phyloP scores from a whole-genome alignment of 305 asterid genomes.

The Striga hermonthica region DNA sequence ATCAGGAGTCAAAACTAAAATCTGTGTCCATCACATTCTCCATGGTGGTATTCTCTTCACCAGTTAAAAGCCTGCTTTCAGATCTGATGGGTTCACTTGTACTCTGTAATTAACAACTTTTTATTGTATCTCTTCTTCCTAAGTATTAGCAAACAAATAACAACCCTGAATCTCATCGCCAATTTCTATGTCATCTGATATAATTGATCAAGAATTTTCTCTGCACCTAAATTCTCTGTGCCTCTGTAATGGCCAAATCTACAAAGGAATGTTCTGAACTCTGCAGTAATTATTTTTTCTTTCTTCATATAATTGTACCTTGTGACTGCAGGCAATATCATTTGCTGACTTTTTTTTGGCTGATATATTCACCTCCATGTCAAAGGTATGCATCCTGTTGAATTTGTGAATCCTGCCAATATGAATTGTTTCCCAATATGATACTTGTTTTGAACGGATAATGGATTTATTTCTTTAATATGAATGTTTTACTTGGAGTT shows the following conservation, averaged over 20 bases:
- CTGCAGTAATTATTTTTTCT: constrained; percentile 1
- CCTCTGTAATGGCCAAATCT: background rate
- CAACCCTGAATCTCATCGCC: constrained; percentile 15
- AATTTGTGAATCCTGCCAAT: constrained; percentile 11
- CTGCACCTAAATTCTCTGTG: constrained; percentile 10
- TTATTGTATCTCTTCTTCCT: background rate
- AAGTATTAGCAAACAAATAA: constrained; percentile 19
- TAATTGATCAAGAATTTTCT: constrained; percentile 20
- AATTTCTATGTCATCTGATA: constrained; percentile 13
- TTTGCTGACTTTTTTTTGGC: constrained; percentile 97
- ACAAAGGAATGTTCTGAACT: background rate
- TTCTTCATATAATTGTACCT: constrained; percentile 38
- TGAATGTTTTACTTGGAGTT: background rate
- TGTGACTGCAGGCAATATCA: constrained; percentile 71
- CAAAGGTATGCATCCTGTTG: constrained; percentile 66
- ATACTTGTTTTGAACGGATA: no score
- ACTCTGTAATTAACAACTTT: constrained; percentile 1
- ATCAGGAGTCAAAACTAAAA: background rate
- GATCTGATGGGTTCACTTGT: constrained; percentile 9
- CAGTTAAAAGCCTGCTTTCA: constrained; percentile 23
- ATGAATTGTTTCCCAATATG: constrained; percentile 13
- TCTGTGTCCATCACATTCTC: constrained; percentile 20
- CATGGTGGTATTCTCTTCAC: constrained; percentile 5
- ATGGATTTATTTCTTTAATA: background rate
- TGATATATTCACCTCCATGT: constrained; percentile 96